Conservation (phyloP, 495 filamentous ascomycete species). For the Penicillium egyptiacum region DNA sequence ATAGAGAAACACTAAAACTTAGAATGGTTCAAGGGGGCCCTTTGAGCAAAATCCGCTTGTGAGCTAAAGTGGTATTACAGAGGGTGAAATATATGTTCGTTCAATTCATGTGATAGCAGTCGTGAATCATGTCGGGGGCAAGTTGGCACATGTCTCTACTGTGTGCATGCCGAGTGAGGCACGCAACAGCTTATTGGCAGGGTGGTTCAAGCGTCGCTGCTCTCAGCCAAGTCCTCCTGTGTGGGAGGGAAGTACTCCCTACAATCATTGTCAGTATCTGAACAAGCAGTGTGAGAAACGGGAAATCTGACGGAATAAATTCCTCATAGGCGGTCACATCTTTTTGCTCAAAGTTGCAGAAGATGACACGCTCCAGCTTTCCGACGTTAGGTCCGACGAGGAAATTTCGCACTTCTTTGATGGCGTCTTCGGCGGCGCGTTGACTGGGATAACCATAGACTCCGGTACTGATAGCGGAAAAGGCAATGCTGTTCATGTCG, state of each 20-base stretch:
- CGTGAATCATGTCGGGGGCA: not conserved
- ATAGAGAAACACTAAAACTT: not conserved
- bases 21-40: too few species aligned
- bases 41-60: too few species aligned
- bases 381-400: slow-evolving; percentile 54
- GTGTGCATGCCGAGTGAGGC: not conserved
- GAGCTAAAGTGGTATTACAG: not conserved
- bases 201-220: not conserved
- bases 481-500: slow-evolving; percentile 70
- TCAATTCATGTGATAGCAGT: not conserved
- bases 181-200: not conserved
- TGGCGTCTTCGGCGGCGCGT: slow-evolving; percentile 67
- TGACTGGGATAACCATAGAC: slow-evolving; percentile 82
- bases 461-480: slow-evolving; percentile 81
- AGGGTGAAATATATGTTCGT: not conserved
- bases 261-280: not conserved
- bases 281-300: not conserved
- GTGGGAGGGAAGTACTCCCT: slow-evolving; percentile 34
- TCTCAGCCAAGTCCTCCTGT: not conserved
- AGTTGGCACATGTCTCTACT: not conserved
- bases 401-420: slow-evolving; percentile 68
- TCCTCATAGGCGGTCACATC: slow-evolving; percentile 71
- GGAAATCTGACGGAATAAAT: slow-evolving; percentile 67
- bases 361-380: slow-evolving; percentile 69
- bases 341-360: slow-evolving; percentile 77